Base-by-base conservation (phyloP, 331 rosid species). In the Quercus tomentella region DNA sequence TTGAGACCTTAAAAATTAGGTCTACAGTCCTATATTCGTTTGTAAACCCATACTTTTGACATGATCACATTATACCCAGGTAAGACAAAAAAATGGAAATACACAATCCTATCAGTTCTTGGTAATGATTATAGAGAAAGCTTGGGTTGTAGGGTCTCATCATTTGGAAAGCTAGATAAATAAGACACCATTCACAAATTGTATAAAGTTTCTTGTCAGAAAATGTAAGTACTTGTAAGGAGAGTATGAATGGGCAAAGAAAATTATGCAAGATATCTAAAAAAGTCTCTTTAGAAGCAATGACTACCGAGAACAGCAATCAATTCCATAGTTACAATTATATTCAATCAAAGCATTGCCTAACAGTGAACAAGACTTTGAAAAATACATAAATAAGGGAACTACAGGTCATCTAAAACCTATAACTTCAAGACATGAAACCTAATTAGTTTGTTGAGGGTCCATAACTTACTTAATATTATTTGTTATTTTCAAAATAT, bases 391-490 rank as follows among this genome's bases (percentile, higher is more conserved):
- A 49, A 54, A 77, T 70, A 77, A 84, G 78, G 75, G 51, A 83
- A 82, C 52, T 54, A 30, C 54, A 12, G 62, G 54, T 61, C 75
- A 62, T 77, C 81, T 75, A 82, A 82, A 74, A 68, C 83, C 84
- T 84, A 67, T 56, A 69, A 77, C 56, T 60, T 85, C 25, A 73
- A 70, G 56, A 31, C 76, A 74, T 22, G 62, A 28, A 70, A 79
- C 35, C 75, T 26, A 26, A 26, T 26, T 26, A 26, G 28, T 26
- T 26, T 26, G 28, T 26, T 26, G 28, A 26, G 28, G 28, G 28
- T 26, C 28, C 3, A 26, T 26, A 26, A 26, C 28, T 26, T 26
- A 0, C 28, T 30, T 30, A 30, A 30, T 30, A 30, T 30, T 30
- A 30, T 30, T 4, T 30, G 31, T 30, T 30, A 30, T 30, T 30